phyloP scores from a whole-genome alignment of 495 filamentous ascomycete genomes.

The Talaromyces proteolyticus region DNA sequence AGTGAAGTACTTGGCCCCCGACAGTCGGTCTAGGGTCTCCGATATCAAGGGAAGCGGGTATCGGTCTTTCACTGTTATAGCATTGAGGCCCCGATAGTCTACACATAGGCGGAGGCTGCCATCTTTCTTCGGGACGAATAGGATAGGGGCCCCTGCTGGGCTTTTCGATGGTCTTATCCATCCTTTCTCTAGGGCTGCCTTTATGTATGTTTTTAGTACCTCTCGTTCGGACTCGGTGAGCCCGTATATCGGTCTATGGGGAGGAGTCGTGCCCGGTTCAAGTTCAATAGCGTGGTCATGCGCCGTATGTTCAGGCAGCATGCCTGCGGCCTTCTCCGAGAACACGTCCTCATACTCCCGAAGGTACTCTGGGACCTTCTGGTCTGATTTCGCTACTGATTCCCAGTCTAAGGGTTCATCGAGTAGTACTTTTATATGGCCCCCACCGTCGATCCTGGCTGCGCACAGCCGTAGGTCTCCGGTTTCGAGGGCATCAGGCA shows the following conservation, averaged over 20 bases:
- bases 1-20: too few species aligned
- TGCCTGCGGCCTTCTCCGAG: neutral
- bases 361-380: neutral
- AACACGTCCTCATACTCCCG: neutral
- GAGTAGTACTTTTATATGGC: too few species aligned
- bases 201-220: too few species aligned
- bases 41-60: too few species aligned
- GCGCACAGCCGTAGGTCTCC: too few species aligned
- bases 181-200: too few species aligned
- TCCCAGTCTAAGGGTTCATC: too few species aligned
- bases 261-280: conserved; percentile 3
- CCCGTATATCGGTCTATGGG: conserved; percentile 6
- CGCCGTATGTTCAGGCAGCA: too few species aligned
- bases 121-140: conserved; percentile 6
- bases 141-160: conserved; percentile 7
- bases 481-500: too few species aligned
- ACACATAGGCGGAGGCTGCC: conserved; percentile 3
- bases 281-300: conserved; percentile 8
- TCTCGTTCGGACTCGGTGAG: conserved; percentile 5
- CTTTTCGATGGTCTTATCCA: conserved; percentile 9
- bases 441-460: too few species aligned
- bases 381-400: neutral
- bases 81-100: conserved; percentile 12
- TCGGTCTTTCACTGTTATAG: too few species aligned
- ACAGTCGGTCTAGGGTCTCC: too few species aligned